Evolutionary conservation across 208 protist species (phyloP).

Genomic region (Lotmaria passim): DNA sequence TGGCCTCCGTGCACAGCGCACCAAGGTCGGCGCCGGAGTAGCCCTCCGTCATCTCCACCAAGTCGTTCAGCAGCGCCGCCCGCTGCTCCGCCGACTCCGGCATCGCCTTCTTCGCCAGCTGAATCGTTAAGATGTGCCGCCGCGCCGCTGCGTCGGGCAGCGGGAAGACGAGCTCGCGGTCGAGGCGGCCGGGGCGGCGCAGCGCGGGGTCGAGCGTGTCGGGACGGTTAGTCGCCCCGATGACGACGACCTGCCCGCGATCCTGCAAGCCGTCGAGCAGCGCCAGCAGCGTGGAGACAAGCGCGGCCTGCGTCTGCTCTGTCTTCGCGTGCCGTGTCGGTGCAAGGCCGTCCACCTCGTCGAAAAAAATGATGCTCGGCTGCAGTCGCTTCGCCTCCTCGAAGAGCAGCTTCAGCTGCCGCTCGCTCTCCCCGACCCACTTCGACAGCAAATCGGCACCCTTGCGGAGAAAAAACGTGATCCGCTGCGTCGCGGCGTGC

Average conservation of each 20-base stretch:
- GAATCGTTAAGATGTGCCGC: slow-evolving; percentile 95
- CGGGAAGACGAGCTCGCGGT: slow-evolving; percentile 95
- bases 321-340: slow-evolving; percentile 77
- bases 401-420: slow-evolving; percentile 97
- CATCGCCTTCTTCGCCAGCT: slow-evolving; percentile 98
- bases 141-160: slow-evolving; percentile 76
- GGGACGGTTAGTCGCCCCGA: slow-evolving; percentile 96
- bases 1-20: slow-evolving; percentile 98
- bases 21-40: slow-evolving; percentile 99
- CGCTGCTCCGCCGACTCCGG: slow-evolving; percentile 63
- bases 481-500: slow-evolving; percentile 50
- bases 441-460: slow-evolving; percentile 98
- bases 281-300: slow-evolving; percentile 93
- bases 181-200: slow-evolving; percentile 96
- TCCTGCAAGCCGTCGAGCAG: slow-evolving; percentile 96
- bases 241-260: slow-evolving; percentile 93
- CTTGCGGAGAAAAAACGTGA: slow-evolving; percentile 98
- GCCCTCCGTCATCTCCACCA: slow-evolving; percentile 93
- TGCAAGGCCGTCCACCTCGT: slow-evolving; percentile 99
- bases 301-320: slow-evolving; percentile 84
- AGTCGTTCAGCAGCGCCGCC: slow-evolving; percentile 79
- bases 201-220: slow-evolving; percentile 97
- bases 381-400: slow-evolving; percentile 94
- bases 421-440: slow-evolving; percentile 98
- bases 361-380: slow-evolving; percentile 99